These are phyloP conservation scores for Ambrosia artemisiifolia DNA, from an alignment of 129 eudicot genomes.

Conservation along the genomic window DNA sequence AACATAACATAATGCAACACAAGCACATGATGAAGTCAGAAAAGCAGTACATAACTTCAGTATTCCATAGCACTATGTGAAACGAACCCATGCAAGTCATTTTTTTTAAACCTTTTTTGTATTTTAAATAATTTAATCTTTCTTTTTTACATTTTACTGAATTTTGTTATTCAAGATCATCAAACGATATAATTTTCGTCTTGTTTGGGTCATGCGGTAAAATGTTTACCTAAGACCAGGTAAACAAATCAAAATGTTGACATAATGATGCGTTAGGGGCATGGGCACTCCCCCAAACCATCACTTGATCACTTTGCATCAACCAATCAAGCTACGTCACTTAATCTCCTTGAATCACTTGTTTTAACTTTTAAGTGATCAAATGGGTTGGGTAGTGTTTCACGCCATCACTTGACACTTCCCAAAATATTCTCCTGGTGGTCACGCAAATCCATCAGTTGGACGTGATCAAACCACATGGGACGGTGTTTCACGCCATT, in stretches of 20 bases:
- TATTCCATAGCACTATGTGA: neutral
- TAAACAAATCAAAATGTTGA: neutral
- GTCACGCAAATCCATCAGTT: too few relatives aligned
- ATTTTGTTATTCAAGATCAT: neutral
- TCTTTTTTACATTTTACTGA: neutral
- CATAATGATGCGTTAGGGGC: neutral
- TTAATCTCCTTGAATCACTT: too few relatives aligned
- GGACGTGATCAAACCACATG: too few relatives aligned
- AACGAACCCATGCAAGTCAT: neutral
- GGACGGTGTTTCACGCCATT: too few relatives aligned
- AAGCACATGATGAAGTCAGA: conserved; percentile 5
- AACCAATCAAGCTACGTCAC: too few relatives aligned
- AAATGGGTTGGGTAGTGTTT: too few relatives aligned
- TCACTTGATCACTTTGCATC: too few relatives aligned
- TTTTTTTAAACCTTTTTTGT: neutral
- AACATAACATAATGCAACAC: neutral
- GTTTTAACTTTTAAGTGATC: too few relatives aligned
- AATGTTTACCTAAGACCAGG: neutral
- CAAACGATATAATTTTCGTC: neutral
- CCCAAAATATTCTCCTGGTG: too few relatives aligned
- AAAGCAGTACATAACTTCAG: neutral
- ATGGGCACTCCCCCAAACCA: too few relatives aligned
- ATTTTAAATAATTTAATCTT: neutral
- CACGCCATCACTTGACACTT: too few relatives aligned
- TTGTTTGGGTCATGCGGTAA: neutral